These are phyloP conservation scores for Coleophoma cylindrospora DNA, from an alignment of 2,329 filamentous ascomycete genomes.

Conservation along the genomic window DNA sequence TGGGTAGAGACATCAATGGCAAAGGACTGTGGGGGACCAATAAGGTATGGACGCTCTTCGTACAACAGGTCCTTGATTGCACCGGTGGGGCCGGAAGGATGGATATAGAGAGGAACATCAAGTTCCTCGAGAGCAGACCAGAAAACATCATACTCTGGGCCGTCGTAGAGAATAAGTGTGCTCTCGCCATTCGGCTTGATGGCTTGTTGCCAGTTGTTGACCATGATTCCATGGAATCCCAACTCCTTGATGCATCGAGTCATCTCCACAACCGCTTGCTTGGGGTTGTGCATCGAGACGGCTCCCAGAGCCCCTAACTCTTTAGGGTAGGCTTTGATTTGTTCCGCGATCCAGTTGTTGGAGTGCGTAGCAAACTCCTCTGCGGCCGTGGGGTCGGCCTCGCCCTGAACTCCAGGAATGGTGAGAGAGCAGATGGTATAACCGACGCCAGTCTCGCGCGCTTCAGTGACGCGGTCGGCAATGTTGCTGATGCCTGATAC, in stretches of 20 bases:
- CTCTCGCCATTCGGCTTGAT: slow-evolving; percentile 46
- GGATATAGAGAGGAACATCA: slow-evolving; percentile 60
- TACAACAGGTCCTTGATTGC: slow-evolving; percentile 52
- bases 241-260: slow-evolving; percentile 45
- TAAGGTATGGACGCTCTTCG: slow-evolving; percentile 52
- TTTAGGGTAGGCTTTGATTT: slow-evolving; percentile 24
- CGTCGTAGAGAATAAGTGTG: slow-evolving; percentile 60
- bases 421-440: slow-evolving; percentile 45
- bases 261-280: slow-evolving; percentile 44
- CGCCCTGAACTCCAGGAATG: slow-evolving; percentile 41
- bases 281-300: slow-evolving; percentile 48
- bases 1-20: slow-evolving; percentile 55
- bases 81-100: slow-evolving; percentile 51
- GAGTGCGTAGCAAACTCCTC: slow-evolving; percentile 34
- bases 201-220: slow-evolving; percentile 57
- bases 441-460: slow-evolving; percentile 41
- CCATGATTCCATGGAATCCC: slow-evolving; percentile 58
- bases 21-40: slow-evolving; percentile 55
- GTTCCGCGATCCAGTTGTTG: slow-evolving; percentile 18
- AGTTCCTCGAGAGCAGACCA: slow-evolving; percentile 53
- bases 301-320: slow-evolving; percentile 41
- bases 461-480: slow-evolving; percentile 36
- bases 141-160: slow-evolving; percentile 54
- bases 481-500: slow-evolving; percentile 47
- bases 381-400: slow-evolving; percentile 35